These are phyloP conservation scores for Gyromitra esculenta DNA, from an alignment of 2,329 filamentous ascomycete genomes.

Conservation along the genomic window DNA sequence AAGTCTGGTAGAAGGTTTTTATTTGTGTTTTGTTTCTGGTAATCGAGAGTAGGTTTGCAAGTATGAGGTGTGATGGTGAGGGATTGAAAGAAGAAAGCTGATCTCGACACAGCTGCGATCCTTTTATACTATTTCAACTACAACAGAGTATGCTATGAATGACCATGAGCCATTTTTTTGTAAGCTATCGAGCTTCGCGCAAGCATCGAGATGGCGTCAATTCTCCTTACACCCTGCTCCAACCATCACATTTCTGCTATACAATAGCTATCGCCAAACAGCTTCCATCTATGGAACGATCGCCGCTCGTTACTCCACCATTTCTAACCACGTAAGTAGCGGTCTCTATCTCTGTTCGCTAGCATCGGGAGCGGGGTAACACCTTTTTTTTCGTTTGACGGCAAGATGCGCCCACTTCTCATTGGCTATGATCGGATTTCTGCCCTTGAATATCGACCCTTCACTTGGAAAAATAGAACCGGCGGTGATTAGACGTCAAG, in stretches of 20 bases:
- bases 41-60: background rate
- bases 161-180: background rate
- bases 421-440: background rate
- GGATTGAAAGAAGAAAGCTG: background rate
- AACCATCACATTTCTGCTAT: background rate
- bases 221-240: background rate
- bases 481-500: background rate
- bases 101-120: background rate
- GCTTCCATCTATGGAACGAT: background rate
- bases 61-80: background rate
- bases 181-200: background rate
- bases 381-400: background rate
- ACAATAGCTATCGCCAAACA: background rate
- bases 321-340: background rate
- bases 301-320: background rate
- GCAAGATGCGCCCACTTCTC: background rate
- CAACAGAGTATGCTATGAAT: background rate
- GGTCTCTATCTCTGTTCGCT: background rate
- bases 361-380: slow-evolving; percentile 11
- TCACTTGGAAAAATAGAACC: background rate
- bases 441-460: background rate
- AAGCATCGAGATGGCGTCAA: background rate
- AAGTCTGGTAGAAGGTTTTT: background rate
- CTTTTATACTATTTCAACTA: slow-evolving; percentile 26
- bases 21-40: slow-evolving; percentile 9